These are phyloP conservation scores for Cyamopsis tetragonoloba DNA, from an alignment of 306 rosid genomes.

Conservation along the genomic window DNA sequence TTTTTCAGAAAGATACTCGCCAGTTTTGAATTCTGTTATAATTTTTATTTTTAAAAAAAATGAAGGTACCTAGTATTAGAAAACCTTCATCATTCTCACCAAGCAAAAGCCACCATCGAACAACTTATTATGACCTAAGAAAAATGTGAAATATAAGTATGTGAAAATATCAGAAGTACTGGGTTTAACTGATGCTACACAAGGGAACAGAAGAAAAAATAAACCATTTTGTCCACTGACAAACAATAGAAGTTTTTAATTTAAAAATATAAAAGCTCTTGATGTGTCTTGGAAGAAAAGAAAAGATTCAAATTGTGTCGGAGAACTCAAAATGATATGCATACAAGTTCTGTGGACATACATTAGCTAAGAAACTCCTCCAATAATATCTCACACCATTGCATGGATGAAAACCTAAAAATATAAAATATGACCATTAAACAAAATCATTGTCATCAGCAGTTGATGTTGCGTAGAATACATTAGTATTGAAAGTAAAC, in stretches of 20 bases:
- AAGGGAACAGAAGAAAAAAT: background rate
- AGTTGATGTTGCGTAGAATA: background rate
- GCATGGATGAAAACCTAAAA: background rate
- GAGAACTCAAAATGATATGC: background rate
- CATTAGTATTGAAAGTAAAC: background rate
- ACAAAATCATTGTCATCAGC: conserved; percentile 4
- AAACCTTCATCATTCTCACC: background rate
- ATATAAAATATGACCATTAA: background rate
- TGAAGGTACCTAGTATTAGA: background rate
- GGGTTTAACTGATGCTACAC: conserved; percentile 12
- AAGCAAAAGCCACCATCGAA: background rate
- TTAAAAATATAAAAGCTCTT: background rate
- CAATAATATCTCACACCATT: conserved; percentile 9
- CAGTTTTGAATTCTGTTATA: no score
- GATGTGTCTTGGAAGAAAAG: background rate
- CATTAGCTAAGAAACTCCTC: conserved; percentile 1
- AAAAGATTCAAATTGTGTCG: background rate
- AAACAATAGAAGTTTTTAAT: background rate
- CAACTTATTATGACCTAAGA: background rate
- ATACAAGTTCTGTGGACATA: background rate
- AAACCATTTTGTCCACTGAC: background rate
- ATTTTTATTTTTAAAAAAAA: no score
- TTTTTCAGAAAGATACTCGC: no score
- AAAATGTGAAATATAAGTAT: background rate
- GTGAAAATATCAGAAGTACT: background rate